phyloP scores from a whole-genome alignment of 345 rosid genomes.

The Eucalyptus guilfoylei region DNA sequence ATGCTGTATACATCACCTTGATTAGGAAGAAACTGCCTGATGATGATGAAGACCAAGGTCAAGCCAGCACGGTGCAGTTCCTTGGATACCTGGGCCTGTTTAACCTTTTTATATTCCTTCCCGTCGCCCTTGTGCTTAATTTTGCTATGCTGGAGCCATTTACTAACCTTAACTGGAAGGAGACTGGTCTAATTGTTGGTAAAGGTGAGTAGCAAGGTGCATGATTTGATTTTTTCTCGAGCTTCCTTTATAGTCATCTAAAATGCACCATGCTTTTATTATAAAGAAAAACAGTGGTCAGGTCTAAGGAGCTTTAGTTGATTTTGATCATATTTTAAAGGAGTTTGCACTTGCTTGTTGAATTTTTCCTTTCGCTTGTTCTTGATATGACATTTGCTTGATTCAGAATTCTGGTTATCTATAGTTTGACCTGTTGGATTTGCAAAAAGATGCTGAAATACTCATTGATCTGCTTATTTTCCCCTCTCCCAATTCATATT shows the following conservation, averaged over 20 bases:
- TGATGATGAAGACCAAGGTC: conserved; percentile 61
- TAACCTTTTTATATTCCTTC: conserved; percentile 65
- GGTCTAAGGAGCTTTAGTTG: neutral
- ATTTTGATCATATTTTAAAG: neutral
- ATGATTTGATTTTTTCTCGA: neutral
- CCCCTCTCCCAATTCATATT: neutral
- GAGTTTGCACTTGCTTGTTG: neutral
- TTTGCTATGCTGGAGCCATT: conserved; percentile 62
- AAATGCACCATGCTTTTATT: neutral
- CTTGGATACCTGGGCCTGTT: conserved; percentile 85
- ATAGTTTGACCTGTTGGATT: neutral
- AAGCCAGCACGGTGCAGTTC: conserved; percentile 79
- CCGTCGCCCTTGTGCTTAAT: conserved; percentile 55
- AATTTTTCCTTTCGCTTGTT: neutral
- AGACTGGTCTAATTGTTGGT: conserved; percentile 67
- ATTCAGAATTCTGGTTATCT: neutral
- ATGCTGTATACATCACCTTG: conserved; percentile 79
- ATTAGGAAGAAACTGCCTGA: conserved; percentile 75
- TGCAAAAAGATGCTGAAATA: neutral
- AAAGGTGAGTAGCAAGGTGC: conserved; percentile 78
- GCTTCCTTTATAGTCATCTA: neutral
- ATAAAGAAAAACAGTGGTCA: neutral
- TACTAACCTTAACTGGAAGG: conserved; percentile 42
- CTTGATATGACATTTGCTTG: neutral
- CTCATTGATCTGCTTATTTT: neutral